Base-by-base conservation (phyloP, 352 stramenopile species). In the Globisporangium paddicum region DNA sequence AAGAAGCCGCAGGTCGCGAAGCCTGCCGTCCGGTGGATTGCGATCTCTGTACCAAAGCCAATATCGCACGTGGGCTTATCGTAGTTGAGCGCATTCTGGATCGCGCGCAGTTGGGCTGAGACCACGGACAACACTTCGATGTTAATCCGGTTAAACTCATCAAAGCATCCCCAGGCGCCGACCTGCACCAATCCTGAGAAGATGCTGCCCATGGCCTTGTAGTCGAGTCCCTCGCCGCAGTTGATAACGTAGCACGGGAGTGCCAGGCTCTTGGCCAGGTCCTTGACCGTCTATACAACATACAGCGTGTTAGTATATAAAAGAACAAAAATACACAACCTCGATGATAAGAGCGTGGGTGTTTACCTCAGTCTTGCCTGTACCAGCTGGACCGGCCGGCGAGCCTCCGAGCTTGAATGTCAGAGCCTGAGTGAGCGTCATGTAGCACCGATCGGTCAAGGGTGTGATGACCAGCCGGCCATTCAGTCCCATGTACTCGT, bases 1-100 rank as follows among this genome's bases (percentile, higher is more conserved):
- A 98, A 98, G 52, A 98, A 96, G 0, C 93, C 93, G 50, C 89
- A 97, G 0, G 89, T 98, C 11, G 93, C 93, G 52, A 98, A 98
- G 0, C 90, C 93, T 6, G 85, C 89, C 0, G 95, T 95, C 21
- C 93, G 82, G 50, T 98, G 94, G 32, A 98, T 96, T 1, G 75
- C 70, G 13, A 98, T 97, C 61, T 97, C 89, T 0, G 83, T 84
- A 21, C 92, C 91, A 50, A 96, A 95, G 18, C 90, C 90, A 62
- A 98, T 97, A 53, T 98, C 88, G 10, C 95, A 87, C 0, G 86
- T 96, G 8, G 88, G 86, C 41, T 93, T 90, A 62, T 95, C 89
- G 62, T 95, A 92, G 58, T 98, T 95, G 10, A 98, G 71, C 13
- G 89, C 89, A 44, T 98, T 98, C 52, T 98, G 92, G 44, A 98